Evolutionary conservation across 495 filamentous ascomycete species (phyloP).

Genomic region (Aspergillus sparsus): DNA sequence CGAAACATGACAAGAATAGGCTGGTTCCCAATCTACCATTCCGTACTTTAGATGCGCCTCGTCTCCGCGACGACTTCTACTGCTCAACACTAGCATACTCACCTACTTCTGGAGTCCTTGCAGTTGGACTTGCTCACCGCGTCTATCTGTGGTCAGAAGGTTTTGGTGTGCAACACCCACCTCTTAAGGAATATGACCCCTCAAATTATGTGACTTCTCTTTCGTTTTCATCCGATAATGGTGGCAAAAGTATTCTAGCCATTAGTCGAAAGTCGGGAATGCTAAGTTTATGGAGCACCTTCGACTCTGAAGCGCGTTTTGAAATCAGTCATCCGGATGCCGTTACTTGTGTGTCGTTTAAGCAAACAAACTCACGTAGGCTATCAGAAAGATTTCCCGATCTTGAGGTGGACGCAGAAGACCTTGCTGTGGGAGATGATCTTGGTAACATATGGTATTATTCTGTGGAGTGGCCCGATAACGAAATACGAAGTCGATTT

Average conservation of each 20-base stretch:
- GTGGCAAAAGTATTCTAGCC: constrained; percentile 78
- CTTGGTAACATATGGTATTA: constrained; percentile 86
- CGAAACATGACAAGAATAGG: constrained; percentile 19
- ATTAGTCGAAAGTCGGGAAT: constrained; percentile 75
- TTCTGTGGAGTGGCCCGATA: constrained; percentile 78
- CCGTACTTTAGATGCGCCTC: constrained; percentile 86
- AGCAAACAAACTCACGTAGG: constrained; percentile 47
- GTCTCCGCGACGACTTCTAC: constrained; percentile 91
- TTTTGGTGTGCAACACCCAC: constrained; percentile 53
- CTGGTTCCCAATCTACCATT: constrained; percentile 71
- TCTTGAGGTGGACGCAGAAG: constrained; percentile 56
- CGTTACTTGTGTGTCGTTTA: constrained; percentile 77
- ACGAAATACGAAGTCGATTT: constrained; percentile 42
- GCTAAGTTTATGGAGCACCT: constrained; percentile 61
- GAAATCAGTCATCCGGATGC: constrained; percentile 67
- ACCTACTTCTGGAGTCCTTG: constrained; percentile 67
- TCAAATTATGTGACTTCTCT: constrained; percentile 75
- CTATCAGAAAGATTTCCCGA: constrained; percentile 40
- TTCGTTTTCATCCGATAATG: constrained; percentile 81
- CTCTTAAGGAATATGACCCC: constrained; percentile 39
- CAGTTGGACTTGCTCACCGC: constrained; percentile 77
- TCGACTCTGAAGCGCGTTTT: constrained; percentile 65
- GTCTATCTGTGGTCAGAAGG: constrained; percentile 90
- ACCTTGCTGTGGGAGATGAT: constrained; percentile 88
- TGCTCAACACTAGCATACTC: constrained; percentile 91